Percentiles rank a stretch among this genome's conserved stretches.
phyloP scores from a whole-genome alignment of 1,139 yeast genomes.

The Blastobotrys raffinosifermentans region DNA sequence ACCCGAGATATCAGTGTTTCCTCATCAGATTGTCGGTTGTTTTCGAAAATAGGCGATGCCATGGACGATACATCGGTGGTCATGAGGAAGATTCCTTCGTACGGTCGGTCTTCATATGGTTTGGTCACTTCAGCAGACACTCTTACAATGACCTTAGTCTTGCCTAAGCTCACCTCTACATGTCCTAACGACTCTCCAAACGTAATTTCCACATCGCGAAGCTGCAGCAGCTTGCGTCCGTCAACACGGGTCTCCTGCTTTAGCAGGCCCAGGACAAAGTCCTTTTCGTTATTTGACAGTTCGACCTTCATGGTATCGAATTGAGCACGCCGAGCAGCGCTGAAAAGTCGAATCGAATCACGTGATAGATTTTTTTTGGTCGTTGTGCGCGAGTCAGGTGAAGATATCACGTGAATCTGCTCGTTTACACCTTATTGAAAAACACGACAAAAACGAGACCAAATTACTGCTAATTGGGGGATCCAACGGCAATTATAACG shows the following conservation, averaged over 20 bases:
- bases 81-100: constrained; percentile 82
- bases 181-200: constrained; percentile 75
- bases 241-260: constrained; percentile 50
- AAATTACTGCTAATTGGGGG: no score
- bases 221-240: constrained; percentile 58
- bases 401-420: no score
- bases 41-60: constrained; percentile 82
- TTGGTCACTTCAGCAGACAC: constrained; percentile 73
- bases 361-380: no score
- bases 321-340: no score
- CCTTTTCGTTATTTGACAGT: constrained; percentile 59
- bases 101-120: constrained; percentile 89
- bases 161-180: constrained; percentile 71
- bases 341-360: no score
- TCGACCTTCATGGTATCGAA: no score
- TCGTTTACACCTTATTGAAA: no score
- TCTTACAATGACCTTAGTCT: constrained; percentile 64
- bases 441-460: no score
- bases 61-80: constrained; percentile 83
- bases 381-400: no score
- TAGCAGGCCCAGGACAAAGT: constrained; percentile 57
- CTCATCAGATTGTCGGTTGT: constrained; percentile 64
- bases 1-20: constrained; percentile 74
- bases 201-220: constrained; percentile 56
- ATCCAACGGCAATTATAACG: no score